phyloP scores from a whole-genome alignment of 345 rosid genomes.

The Punica granatum region DNA sequence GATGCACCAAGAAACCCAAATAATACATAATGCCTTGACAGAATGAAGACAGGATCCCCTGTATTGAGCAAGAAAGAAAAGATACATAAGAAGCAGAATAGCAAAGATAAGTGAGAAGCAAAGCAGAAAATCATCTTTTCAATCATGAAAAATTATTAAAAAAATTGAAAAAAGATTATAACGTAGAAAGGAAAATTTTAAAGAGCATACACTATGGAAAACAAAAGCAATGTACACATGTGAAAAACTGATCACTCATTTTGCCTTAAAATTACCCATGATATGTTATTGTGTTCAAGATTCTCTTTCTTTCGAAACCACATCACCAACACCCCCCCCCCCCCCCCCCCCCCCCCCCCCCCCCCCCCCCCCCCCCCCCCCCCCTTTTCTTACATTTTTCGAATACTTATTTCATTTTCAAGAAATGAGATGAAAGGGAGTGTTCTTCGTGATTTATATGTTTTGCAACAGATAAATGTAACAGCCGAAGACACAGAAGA shows the following conservation, averaged over 20 bases:
- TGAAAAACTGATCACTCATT: no score
- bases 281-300: neutral
- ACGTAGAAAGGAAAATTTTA: neutral
- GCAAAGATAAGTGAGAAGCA: neutral
- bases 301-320: no score
- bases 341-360: no score
- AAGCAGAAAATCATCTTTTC: neutral
- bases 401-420: no score
- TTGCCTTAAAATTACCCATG: neutral
- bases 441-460: no score
- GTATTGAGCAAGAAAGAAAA: slow-evolving; percentile 23
- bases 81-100: neutral
- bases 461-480: neutral
- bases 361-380: no score
- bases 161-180: neutral
- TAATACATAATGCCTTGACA: slow-evolving; percentile 29
- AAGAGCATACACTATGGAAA: neutral
- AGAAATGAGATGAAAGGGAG: no score
- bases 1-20: slow-evolving; percentile 48
- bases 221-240: no score
- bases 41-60: slow-evolving; percentile 33
- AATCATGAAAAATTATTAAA: neutral
- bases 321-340: no score
- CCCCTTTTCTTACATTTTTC: no score
- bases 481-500: neutral